Base-by-base conservation (phyloP, 495 filamentous ascomycete species). In the Lasiosphaeria ovina region DNA sequence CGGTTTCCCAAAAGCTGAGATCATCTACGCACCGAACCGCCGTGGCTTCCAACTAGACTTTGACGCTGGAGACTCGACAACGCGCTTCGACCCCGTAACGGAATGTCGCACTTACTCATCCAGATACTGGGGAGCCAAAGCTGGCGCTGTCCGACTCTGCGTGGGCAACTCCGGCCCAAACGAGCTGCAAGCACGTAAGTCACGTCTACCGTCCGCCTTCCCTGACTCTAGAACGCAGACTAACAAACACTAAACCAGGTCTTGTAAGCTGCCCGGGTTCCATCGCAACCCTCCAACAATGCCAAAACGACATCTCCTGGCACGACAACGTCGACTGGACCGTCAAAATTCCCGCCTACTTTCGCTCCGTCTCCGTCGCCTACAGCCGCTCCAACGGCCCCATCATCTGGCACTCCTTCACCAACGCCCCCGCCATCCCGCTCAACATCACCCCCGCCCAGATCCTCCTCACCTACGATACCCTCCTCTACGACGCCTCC, bases 71-170 rank as follows among this genome's bases (percentile, higher is more conserved):
- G 45, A 57, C 45, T 60, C 61, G 42, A 40, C 11, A 4, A 52
- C 50, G n/a, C 11, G 54, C 14, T 59, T 63, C 31, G 57, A 63
- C 40, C n/a, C 40, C 7, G 44, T 1, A 9, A 32, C 4, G 4
- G 56, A 63, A 7, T 63, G 56, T 48, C 56, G 61, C 14, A 63
- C 61, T 3, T 63, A 63, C 44, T 54, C 61, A 11, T 50, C 40
- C 7, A 7, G 61, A 47, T 58, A 45, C 49, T 44, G 48, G 33
- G 55, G 56, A 1, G 35, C 45, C 24, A 16, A 52, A 17, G 47
- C 56, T 1, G 61, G 61, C 6, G 61, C 61, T 5, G 51, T 63
- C n/a, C 55, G 56, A 3, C 36, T 59, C 3, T 63, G 51, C 52
- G 56, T 51, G 33, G 57, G 57, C 11, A 59, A 35, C 24, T 52